Base-by-base conservation (phyloP, 2,329 filamentous ascomycete species). In the Dactylellina drechsleri region DNA sequence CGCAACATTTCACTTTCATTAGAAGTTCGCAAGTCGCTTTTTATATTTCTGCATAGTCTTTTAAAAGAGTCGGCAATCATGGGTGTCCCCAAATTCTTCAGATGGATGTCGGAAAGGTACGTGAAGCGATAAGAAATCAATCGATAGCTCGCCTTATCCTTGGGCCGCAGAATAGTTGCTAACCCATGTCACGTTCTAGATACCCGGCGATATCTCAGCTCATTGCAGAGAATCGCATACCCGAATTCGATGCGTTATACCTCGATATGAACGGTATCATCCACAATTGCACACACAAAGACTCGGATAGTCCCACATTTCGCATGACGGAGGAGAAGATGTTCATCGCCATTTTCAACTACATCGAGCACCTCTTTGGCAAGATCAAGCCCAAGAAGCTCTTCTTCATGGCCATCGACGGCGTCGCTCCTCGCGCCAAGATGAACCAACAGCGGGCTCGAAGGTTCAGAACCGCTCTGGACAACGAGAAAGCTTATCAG, bases 301-400 rank as follows among this genome's bases (percentile, higher is more conserved):
- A 99, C 83, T 90, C 92, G 23, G 93, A 96, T 81, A 93, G 94
- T 81, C 89, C 93, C 2, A 92, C 92, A 0, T 96, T 96, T 80
- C 92, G 95, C 66, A 90, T 98, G 83, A 94, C 91, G 68, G 96
- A 99, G 82, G 94, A 99, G 82, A 92, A 97, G 83, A 99, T 99
- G 95, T 99, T 99, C 81, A 97, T 99, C 79, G 91, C 93, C 71
- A 99, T 99, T 80, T 99, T 99, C 88, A 98, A 98, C 84, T 99
- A 99, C 82, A 99, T 99, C 78, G 95, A 99, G 83, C 95, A 99
- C 84, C 84, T 99, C 62, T 99, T 96, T 82, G 93, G 94, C 79
- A 99, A 97, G 83, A 99, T 99, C 81, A 98, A 98, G 83, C 95
- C 95, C 12, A 94, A 97, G 84, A 90, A 97, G 85, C 87, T 99